Conservation (phyloP, 164 flowering plant genomes). For the Vitis amurensis region DNA sequence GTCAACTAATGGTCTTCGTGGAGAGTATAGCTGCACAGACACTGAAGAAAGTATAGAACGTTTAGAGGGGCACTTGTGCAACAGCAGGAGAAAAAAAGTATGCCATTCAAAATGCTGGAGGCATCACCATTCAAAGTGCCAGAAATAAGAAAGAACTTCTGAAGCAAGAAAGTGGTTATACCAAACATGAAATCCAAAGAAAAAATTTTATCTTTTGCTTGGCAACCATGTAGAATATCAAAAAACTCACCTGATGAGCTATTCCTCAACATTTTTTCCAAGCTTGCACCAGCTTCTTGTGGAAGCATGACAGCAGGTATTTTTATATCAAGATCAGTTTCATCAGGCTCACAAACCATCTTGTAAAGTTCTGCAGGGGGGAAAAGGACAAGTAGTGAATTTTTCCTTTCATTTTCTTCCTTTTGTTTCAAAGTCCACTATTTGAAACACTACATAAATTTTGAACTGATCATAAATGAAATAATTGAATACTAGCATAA, state of each 20-base stretch:
- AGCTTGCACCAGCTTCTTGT: slow-evolving; percentile 78
- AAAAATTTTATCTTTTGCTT: neutral
- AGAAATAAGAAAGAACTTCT: neutral
- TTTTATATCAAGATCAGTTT: slow-evolving; percentile 65
- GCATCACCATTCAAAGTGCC: neutral
- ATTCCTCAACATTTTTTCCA: slow-evolving; percentile 51
- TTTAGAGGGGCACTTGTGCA: neutral
- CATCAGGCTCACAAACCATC: slow-evolving; percentile 94
- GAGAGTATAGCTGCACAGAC: slow-evolving; percentile 90
- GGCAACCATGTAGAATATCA: neutral
- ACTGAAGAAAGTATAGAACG: slow-evolving; percentile 42
- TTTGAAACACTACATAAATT: no score
- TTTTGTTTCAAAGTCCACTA: no score
- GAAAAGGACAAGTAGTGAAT: neutral
- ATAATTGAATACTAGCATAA: no score
- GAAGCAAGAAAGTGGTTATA: neutral
- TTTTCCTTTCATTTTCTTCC: no score
- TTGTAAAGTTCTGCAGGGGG: slow-evolving; percentile 77
- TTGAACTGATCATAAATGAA: no score
- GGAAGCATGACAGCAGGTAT: slow-evolving; percentile 98
- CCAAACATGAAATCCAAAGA: neutral
- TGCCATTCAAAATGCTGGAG: neutral
- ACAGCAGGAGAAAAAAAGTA: neutral
- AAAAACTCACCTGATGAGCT: slow-evolving; percentile 54
- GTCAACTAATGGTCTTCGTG: slow-evolving; percentile 80